Base-by-base conservation (phyloP, 352 stramenopile species). In the Thalassiosira ordinaria region DNA sequence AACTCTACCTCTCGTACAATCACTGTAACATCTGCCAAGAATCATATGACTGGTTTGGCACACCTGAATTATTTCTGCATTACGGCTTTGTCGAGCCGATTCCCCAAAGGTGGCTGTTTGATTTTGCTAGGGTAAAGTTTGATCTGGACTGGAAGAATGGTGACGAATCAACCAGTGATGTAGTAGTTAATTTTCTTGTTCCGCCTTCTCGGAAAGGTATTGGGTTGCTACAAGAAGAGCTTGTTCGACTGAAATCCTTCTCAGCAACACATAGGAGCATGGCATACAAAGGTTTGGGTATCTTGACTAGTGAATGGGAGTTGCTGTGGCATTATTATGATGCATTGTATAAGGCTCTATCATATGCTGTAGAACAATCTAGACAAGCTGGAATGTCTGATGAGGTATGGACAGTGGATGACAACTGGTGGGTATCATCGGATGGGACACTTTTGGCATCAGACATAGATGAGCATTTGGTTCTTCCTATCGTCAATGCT, bases 1-100 rank as follows among this genome's bases (percentile, higher is more conserved):
- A 90, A 73, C 61, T 91, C 47, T 86, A 82, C 37, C 80, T 56
- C 16, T 78, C 68, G 5, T 92, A 91, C 64, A 88, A 89, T 41
- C 64, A 73, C 6, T 88, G 85, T 26, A 64, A 62, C 0, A 55
- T 70, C 7, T 71, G 68, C 47, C 0, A 51, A 0, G 16, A 61
- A n/a, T 70, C 55, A 41, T 37, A 61, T 27, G 65, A 76, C 41
- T 78, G 74, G 55, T 75, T 67, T 33, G 84, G 84, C 13, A 89
- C 86, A 55, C 60, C 80, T 0, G 80, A 85, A 63, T 85, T 91
- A n/a, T 85, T 90, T 57, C 47, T 76, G 11, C 66, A 89, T 62
- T 90, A 74, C 78, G 86, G 83, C 13, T 90, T 90, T 55, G 77
- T 91, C 0, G 86, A 91, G 69, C 1, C 29, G 0, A 63, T 79